These are phyloP conservation scores for Glarea lozoyensis DNA, from an alignment of 495 filamentous ascomycete species.

Conservation along the genomic window DNA sequence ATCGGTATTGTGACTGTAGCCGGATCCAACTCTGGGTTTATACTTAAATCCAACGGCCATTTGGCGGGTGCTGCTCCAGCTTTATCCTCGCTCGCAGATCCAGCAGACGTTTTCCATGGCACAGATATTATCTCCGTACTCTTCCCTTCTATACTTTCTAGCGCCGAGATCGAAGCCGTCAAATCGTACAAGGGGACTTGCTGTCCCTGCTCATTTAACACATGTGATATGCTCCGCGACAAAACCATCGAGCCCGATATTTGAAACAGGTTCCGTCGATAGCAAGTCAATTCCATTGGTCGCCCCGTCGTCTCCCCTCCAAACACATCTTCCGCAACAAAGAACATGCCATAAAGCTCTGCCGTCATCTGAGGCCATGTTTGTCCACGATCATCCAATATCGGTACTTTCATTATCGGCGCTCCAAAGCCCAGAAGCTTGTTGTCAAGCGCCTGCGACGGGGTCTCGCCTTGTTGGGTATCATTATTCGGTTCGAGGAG, in stretches of 20 bases:
- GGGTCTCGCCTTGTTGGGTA: constrained; percentile 21
- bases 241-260: constrained; percentile 76
- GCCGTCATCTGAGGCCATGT: constrained; percentile 57
- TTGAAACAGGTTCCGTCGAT: constrained; percentile 84
- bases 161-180: constrained; percentile 71
- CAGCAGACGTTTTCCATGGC: constrained; percentile 77
- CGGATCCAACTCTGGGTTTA: constrained; percentile 67
- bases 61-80: constrained; percentile 39
- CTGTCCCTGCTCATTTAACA: constrained; percentile 71
- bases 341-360: constrained; percentile 93
- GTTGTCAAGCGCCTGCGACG: constrained; percentile 53
- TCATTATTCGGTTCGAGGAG: constrained; percentile 15
- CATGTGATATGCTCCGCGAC: constrained; percentile 60
- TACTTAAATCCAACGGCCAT: constrained; percentile 60
- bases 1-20: constrained; percentile 72
- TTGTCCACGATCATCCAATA: constrained; percentile 50
- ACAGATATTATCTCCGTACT: constrained; percentile 85
- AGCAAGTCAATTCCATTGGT: constrained; percentile 82
- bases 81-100: constrained; percentile 36
- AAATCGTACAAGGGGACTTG: constrained; percentile 65
- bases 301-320: constrained; percentile 38
- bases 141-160: constrained; percentile 86
- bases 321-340: constrained; percentile 69
- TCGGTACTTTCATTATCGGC: constrained; percentile 56
- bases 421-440: constrained; percentile 74